A percentile compares a stretch with the other conserved stretches of the same genome.
Evolutionary conservation across 202 grass and related monocot genomes (phyloP).

Genomic region (Miscanthus sacchariflorus): DNA sequence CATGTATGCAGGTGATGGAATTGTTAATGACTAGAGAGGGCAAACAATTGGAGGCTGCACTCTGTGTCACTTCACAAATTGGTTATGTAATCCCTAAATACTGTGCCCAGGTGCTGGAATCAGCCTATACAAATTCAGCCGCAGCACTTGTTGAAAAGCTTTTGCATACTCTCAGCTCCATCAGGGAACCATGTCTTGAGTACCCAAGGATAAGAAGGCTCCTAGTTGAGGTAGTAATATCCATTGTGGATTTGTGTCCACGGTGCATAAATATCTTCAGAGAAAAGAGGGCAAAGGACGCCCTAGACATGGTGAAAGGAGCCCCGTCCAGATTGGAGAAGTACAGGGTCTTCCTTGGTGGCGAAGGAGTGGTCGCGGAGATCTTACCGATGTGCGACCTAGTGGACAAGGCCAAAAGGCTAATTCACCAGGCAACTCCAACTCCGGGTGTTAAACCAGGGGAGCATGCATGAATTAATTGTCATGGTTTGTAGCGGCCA

Average conservation of each 20-base stretch:
- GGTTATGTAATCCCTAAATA: neutral
- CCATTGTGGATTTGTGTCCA: neutral
- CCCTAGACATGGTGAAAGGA: neutral
- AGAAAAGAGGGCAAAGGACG: no score
- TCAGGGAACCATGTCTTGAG: neutral
- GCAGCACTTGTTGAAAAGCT: neutral
- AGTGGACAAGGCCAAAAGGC: neutral
- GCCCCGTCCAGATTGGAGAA: neutral
- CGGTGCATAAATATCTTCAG: neutral
- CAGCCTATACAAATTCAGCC: no score
- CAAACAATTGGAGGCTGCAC: conserved; percentile 3
- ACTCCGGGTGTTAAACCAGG: no score
- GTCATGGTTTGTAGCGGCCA: neutral
- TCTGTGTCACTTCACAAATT: conserved; percentile 12
- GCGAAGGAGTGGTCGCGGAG: neutral
- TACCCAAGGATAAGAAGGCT: conserved; percentile 8
- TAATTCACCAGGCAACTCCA: neutral
- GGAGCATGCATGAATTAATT: neutral
- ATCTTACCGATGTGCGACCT: neutral
- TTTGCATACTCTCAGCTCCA: neutral
- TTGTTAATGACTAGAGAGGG: neutral
- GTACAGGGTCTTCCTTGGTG: neutral
- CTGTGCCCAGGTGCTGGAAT: neutral
- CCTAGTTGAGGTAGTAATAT: neutral
- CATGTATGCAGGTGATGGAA: conserved; percentile 15